Evolutionary conservation across 768 basidiomycete species (phyloP), one percentile per base, ranked within the genome.

Genomic region (Rhodotorula babjevae): DNA sequence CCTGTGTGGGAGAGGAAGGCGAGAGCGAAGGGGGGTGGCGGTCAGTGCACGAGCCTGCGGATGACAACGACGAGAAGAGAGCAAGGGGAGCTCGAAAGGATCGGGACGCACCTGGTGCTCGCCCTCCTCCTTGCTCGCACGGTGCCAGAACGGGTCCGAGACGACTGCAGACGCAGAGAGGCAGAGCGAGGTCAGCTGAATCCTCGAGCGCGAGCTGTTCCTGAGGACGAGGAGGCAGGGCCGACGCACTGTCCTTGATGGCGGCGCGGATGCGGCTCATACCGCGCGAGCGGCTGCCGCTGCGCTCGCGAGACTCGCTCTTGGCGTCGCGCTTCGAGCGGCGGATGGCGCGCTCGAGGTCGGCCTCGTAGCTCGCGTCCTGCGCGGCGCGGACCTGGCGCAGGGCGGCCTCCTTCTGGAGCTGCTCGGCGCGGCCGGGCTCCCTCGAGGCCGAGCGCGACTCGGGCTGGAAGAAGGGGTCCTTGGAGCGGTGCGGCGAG

Each of bases 141-240:
- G 63, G 36, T 65, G 55, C 29, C 53, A 65, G 56, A 65, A 65
- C 25, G 64, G 64, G 46, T 65, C 64, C n/a, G 57, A 31, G 56
- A 58, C 64, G 56, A 65, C 53, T 47, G 64, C 21, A 19, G 9
- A 40, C 2, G 16, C 8, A 19, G 18, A 42, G 23, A 25, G 15
- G 10, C 3, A 14, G 36, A 9, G 36, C 36, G 36, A 4, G 5
- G 9, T 36, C 36, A 36, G 36, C 9, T 4, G 9, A 36, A 9
- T 4, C 5, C 36, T 36, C 36, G 36, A 36, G 36, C 36, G 36
- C 36, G 36, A 36, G 36, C 9, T 9, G 36, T 36, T 36, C 9
- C 15, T 31, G 57, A 40, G 36, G 8, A 23, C 21, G 27, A 36
- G 25, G 23, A 11, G 21, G 14, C 2, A 10, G 29, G 49, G 9